A percentile compares a stretch with the other conserved stretches of the same genome.
These are phyloP conservation scores for Harrya chromipes DNA, from an alignment of 768 basidiomycete species.

Conservation along the genomic window DNA sequence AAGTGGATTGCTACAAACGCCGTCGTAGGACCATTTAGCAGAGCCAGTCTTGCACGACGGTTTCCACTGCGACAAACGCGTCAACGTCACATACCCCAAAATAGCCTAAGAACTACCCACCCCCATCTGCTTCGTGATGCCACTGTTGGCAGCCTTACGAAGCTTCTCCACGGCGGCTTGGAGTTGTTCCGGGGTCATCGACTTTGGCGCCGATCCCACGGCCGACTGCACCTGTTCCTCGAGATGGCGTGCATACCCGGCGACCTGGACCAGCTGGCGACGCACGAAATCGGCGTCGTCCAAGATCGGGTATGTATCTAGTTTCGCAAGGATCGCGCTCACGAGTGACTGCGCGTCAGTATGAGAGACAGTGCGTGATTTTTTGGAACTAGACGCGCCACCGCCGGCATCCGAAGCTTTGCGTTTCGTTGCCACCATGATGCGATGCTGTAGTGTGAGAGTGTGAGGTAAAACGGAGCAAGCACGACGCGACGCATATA, in stretches of 20 bases:
- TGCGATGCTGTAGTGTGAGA: not conserved
- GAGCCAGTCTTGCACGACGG: slow-evolving; percentile 44
- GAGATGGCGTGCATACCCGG: slow-evolving; percentile 32
- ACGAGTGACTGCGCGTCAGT: slow-evolving; percentile 36
- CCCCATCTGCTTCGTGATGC: slow-evolving; percentile 51
- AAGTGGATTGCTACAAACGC: slow-evolving; percentile 45
- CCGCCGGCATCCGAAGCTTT: slow-evolving; percentile 27
- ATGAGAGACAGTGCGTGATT: slow-evolving; percentile 20
- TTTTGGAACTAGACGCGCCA: slow-evolving; percentile 26
- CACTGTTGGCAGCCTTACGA: slow-evolving; percentile 41
- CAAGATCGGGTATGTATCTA: slow-evolving; percentile 35
- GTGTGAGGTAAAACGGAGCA: not conserved
- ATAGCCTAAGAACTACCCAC: slow-evolving; percentile 14
- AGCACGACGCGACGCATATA: slow-evolving; percentile 11
- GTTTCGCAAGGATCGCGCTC: slow-evolving; percentile 38
- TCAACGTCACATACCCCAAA: not conserved
- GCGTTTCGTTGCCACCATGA: slow-evolving; percentile 34
- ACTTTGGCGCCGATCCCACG: slow-evolving; percentile 18
- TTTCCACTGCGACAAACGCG: slow-evolving; percentile 42
- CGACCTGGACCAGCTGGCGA: slow-evolving; percentile 30
- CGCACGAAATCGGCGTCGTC: slow-evolving; percentile 32
- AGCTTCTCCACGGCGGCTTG: slow-evolving; percentile 45
- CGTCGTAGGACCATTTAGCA: slow-evolving; percentile 52
- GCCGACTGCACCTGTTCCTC: slow-evolving; percentile 29
- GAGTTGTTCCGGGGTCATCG: slow-evolving; percentile 39